Percentiles rank a stretch among this genome's conserved stretches.
Evolutionary conservation across 768 basidiomycete species (phyloP).

Genomic region (Hygrophorus pudorinus): DNA sequence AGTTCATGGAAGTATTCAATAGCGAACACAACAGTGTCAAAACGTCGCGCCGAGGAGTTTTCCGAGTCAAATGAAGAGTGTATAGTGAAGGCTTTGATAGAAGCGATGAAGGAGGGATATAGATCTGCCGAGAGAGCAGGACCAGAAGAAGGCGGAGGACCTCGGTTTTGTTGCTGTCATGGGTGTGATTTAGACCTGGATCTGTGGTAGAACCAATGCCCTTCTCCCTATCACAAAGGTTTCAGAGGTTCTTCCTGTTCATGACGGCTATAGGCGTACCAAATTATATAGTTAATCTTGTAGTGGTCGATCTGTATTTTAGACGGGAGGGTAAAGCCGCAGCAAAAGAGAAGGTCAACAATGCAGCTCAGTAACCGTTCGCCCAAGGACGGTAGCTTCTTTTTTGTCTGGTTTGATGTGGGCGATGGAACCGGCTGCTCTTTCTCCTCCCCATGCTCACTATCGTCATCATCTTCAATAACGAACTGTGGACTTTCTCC

Average conservation of each 20-base stretch:
- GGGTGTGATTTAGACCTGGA: constrained; percentile 47
- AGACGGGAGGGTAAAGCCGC: constrained; percentile 83
- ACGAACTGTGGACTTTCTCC: constrained; percentile 59
- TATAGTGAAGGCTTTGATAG: constrained; percentile 69
- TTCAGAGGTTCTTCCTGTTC: constrained; percentile 1
- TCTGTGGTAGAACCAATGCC: constrained; percentile 86
- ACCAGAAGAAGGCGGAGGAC: constrained; percentile 83
- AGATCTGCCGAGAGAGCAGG: constrained; percentile 85
- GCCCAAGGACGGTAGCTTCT: constrained; percentile 62
- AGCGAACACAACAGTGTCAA: constrained; percentile 89
- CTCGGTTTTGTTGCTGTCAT: constrained; percentile 80
- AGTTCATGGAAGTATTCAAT: constrained; percentile 82
- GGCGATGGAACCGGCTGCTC: background rate
- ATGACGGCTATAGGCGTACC: constrained; percentile 42
- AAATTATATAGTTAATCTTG: constrained; percentile 82
- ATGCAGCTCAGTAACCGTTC: constrained; percentile 72
- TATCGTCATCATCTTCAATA: constrained; percentile 69
- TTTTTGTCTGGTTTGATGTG: constrained; percentile 19
- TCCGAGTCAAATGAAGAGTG: constrained; percentile 68
- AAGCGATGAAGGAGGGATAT: constrained; percentile 59
- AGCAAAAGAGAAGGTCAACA: constrained; percentile 86
- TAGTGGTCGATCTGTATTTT: constrained; percentile 69
- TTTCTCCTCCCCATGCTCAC: constrained; percentile 28
- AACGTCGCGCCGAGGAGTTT: constrained; percentile 70
- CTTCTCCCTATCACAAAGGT: constrained; percentile 60